A percentile compares a stretch with the other conserved stretches of the same genome.
These are phyloP conservation scores for Stenocarpella maydis DNA, from an alignment of 2,329 filamentous ascomycete genomes.

Conservation along the genomic window DNA sequence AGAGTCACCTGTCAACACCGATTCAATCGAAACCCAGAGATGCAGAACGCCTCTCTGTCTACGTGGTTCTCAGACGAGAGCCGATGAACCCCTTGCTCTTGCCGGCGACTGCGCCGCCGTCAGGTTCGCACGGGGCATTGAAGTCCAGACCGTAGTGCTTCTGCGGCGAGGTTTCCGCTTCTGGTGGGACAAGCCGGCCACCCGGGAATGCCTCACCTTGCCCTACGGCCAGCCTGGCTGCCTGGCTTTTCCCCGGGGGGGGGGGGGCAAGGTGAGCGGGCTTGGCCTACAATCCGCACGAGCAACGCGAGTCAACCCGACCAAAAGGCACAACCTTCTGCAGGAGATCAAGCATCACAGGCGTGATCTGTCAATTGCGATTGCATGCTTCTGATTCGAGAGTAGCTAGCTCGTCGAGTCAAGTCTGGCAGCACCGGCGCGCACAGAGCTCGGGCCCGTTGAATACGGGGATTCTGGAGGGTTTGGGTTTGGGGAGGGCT, in stretches of 20 bases:
- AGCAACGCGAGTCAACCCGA: slow-evolving; percentile 20
- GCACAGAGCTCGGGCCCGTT: slow-evolving; percentile 21
- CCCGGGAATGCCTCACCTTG: slow-evolving; percentile 10
- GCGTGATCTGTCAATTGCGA: not conserved
- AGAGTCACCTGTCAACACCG: slow-evolving; percentile 2
- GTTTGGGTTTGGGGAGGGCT: slow-evolving; percentile 11
- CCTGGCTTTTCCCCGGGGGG: slow-evolving; percentile 12
- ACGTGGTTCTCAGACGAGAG: not conserved
- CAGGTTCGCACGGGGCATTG: slow-evolving; percentile 11
- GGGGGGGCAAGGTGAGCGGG: slow-evolving; percentile 12
- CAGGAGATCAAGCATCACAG: slow-evolving; percentile 3
- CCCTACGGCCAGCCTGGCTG: not conserved
- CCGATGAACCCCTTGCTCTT: not conserved
- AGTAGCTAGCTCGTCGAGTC: slow-evolving; percentile 21
- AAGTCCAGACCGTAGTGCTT: slow-evolving; percentile 3
- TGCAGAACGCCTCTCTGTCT: not conserved
- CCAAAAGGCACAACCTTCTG: not conserved
- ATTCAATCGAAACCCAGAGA: slow-evolving; percentile 2
- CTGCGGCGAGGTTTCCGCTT: not conserved
- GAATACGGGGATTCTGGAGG: slow-evolving; percentile 1
- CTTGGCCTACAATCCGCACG: slow-evolving; percentile 14
- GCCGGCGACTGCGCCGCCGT: slow-evolving; percentile 15
- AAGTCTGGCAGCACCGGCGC: slow-evolving; percentile 16
- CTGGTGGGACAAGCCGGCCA: slow-evolving; percentile 8
- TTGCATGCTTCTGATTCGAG: slow-evolving; percentile 17